A percentile compares a stretch with the other conserved stretches of the same genome.
phyloP scores from a whole-genome alignment of 495 filamentous ascomycete species.

The Neurospora sp. region DNA sequence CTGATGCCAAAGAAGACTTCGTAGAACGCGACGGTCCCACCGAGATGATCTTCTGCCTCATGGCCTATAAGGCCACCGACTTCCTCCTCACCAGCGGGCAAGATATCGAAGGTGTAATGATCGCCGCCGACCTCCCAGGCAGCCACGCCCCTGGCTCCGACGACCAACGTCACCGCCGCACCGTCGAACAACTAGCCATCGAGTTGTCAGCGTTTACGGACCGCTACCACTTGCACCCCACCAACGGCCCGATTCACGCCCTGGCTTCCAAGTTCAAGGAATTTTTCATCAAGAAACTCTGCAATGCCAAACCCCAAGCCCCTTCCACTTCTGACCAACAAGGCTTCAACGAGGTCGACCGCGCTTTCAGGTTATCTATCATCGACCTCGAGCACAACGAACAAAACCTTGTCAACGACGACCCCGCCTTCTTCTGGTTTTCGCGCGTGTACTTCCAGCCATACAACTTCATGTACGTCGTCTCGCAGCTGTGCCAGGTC shows the following conservation, averaged over 20 bases:
- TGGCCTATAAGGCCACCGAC: conserved; percentile 40
- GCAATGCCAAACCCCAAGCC: conserved; percentile 31
- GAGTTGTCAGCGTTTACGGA: conserved; percentile 39
- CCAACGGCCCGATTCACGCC: conserved; percentile 50
- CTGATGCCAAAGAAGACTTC: conserved; percentile 43
- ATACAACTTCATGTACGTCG: conserved; percentile 43
- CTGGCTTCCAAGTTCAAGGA: conserved; percentile 38
- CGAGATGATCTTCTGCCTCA: conserved; percentile 59
- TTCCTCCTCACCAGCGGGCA: conserved; percentile 34
- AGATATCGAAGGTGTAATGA: conserved; percentile 32
- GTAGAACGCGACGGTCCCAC: conserved; percentile 47
- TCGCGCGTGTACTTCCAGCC: conserved; percentile 39
- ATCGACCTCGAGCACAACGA: conserved; percentile 32
- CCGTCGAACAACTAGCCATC: conserved; percentile 34
- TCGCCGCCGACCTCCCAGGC: conserved; percentile 24
- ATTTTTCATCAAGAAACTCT: conserved; percentile 32
- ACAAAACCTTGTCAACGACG: conserved; percentile 20
- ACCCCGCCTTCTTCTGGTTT: conserved; percentile 41
- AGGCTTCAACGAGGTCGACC: conserved; percentile 17
- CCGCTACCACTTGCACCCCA: conserved; percentile 43
- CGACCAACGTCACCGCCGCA: conserved; percentile 39
- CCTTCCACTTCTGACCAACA: conserved; percentile 17
- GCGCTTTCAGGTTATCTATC: conserved; percentile 37
- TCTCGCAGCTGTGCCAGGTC: conserved; percentile 36
- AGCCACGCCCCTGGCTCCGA: conserved; percentile 11